phyloP scores from a whole-genome alignment of 2,329 filamentous ascomycete genomes.

The Claviceps paspali region DNA sequence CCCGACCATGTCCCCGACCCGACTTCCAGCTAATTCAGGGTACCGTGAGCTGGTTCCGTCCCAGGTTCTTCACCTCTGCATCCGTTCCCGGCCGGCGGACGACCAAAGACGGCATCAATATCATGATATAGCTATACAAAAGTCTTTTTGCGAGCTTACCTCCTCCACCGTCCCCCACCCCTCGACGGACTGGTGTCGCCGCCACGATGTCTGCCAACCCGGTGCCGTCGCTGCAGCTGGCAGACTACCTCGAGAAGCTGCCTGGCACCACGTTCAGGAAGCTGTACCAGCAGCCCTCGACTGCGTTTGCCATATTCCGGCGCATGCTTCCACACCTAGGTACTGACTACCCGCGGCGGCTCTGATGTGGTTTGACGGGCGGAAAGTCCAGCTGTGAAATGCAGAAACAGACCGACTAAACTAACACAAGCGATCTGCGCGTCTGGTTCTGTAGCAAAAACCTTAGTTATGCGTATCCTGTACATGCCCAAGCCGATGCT shows the following conservation, averaged over 20 bases:
- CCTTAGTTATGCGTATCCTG: conserved; percentile 86
- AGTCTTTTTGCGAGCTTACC: not conserved
- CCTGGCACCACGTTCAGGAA: conserved; percentile 79
- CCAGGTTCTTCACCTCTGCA: not conserved
- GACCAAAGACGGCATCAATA: not conserved
- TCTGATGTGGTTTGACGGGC: not conserved
- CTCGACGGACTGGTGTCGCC: conserved; percentile 14
- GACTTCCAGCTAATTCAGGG: no score
- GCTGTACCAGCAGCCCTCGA: conserved; percentile 91
- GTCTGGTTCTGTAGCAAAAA: conserved; percentile 51
- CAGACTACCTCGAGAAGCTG: conserved; percentile 87
- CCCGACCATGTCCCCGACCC: no score
- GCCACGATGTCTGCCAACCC: conserved; percentile 30
- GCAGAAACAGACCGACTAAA: not conserved
- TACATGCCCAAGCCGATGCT: conserved; percentile 75
- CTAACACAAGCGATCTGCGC: not conserved
- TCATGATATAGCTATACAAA: conserved; percentile 7
- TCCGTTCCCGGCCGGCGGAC: not conserved
- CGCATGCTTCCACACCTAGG: conserved; percentile 91
- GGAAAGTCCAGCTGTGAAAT: not conserved
- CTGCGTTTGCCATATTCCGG: conserved; percentile 85
- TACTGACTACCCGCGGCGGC: conserved; percentile 24
- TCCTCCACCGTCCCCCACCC: no score
- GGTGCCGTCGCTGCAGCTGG: conserved; percentile 41
- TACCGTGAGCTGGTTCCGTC: no score